Evolutionary conservation across 164 flowering plant species (phyloP), one percentile per base, ranked within the genome.

Genomic region (Sedum album): DNA sequence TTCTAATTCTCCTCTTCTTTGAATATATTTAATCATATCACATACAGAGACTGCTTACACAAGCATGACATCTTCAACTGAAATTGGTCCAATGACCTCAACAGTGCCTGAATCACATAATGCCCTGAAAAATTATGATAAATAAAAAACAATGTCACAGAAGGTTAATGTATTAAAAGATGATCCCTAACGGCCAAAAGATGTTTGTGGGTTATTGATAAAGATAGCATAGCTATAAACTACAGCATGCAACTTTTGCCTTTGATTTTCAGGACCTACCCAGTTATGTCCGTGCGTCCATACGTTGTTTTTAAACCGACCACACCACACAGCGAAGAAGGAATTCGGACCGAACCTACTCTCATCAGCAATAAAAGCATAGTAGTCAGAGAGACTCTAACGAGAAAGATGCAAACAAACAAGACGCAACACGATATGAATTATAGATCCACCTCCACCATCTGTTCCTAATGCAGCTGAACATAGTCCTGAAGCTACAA

Each of bases 391-490:
- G 36, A 53, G 39, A 39, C 39, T 74, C 48, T 68, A 33, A 61
- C 61, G 60, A 53, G 46, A 7, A 33, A 65, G 0, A n/a, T 0
- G 18, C 13, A 39, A 39, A 25, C 62, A 26, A 38, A 25, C 10
- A 18, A 30, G 15, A 48, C 1, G 15, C 67, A 53, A 35, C 67
- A 69, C 11, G 15, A 5, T 8, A 41, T 21, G 44, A 41, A 28
- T 15, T 39, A 70, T 67, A 36, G 70, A 67, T 67, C 77, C 77
- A 93, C 98, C 97, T 91, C 98, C 98, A 49, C 96, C 96, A 76
- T 91, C 97, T 48, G 96, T 89, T 80, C 98, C 98, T 60, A 94
- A 73, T 68, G 98, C 93, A 74, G 97, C 98, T 57, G 95, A 84
- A 74, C 97, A 91, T 69, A 91, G 55, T 77, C 98, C 97, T 73